Conservation (phyloP, 2,329 filamentous ascomycete genomes). For the Colletotrichum coccodes region DNA sequence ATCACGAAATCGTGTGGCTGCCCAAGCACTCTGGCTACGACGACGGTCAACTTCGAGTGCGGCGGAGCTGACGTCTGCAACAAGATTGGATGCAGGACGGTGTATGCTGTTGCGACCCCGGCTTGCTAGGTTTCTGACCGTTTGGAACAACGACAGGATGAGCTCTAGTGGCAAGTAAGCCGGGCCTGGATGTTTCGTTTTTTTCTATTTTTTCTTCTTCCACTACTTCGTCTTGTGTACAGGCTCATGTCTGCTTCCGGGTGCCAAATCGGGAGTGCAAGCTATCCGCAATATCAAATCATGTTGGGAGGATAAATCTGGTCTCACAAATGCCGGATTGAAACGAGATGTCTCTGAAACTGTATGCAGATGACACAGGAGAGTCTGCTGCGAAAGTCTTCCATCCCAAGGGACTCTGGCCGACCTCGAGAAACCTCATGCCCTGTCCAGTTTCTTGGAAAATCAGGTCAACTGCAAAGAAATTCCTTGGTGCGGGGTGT, state of each 20-base stretch:
- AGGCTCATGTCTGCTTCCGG: neutral
- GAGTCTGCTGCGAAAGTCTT: too few relatives aligned
- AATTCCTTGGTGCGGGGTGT: neutral
- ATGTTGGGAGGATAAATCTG: neutral
- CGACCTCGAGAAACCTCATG: too few relatives aligned
- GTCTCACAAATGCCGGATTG: too few relatives aligned
- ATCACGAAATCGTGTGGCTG: conserved; percentile 45
- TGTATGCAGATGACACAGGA: too few relatives aligned
- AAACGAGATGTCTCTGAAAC: too few relatives aligned
- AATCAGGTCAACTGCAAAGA: neutral
- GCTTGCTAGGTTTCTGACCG: neutral
- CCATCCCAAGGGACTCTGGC: neutral
- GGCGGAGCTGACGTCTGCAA: conserved; percentile 27
- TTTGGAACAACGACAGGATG: neutral
- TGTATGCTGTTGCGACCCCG: conserved; percentile 24
- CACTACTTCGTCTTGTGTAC: neutral
- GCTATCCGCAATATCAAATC: too few relatives aligned
- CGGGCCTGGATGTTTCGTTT: neutral
- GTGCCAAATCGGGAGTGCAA: too few relatives aligned
- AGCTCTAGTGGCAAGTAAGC: neutral
- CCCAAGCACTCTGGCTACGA: conserved; percentile 40
- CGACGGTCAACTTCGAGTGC: conserved; percentile 42
- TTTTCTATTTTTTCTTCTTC: too few relatives aligned
- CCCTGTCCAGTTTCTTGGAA: too few relatives aligned
- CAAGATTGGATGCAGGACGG: conserved; percentile 24